Percentiles rank a stretch among this genome's conserved stretches.
phyloP scores from a whole-genome alignment of 202 grass and related monocot genomes.

The Digitaria exilis region DNA sequence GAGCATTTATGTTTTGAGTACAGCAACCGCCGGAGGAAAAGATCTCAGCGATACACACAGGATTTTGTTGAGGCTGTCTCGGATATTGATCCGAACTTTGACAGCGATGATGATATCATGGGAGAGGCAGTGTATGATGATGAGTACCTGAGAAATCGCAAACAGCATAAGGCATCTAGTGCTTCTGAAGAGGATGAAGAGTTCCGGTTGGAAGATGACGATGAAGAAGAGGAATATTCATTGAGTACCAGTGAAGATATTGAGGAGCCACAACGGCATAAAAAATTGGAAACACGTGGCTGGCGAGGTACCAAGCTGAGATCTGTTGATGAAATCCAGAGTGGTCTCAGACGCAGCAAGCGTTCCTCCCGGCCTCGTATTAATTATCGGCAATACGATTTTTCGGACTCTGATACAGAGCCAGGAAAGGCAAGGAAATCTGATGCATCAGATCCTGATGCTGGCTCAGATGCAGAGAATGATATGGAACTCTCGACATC shows the following conservation, averaged over 20 bases:
- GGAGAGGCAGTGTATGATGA: conserved; percentile 98
- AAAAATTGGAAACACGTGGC: conserved; percentile 59
- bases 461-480: conserved; percentile 58
- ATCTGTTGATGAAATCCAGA: conserved; percentile 79
- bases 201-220: conserved; percentile 87
- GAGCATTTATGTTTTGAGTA: conserved; percentile 41
- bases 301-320: conserved; percentile 72
- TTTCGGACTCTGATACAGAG: conserved; percentile 79
- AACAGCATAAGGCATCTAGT: conserved; percentile 72
- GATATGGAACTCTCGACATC: conserved; percentile 77
- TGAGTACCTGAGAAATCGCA: conserved; percentile 85
- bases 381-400: conserved; percentile 89
- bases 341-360: conserved; percentile 90
- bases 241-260: conserved; percentile 85
- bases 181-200: conserved; percentile 96
- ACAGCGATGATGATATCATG: conserved; percentile 95
- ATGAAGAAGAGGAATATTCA: conserved; percentile 95
- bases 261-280: conserved; percentile 53
- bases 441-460: conserved; percentile 67
- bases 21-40: conserved; percentile 86
- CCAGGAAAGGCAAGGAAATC: conserved; percentile 64
- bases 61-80: conserved; percentile 89
- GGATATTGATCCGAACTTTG: conserved; percentile 64
- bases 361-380: conserved; percentile 72
- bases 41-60: conserved; percentile 78